Base-by-base conservation (phyloP, 305 asterid species). In the Fraxinus platypoda region DNA sequence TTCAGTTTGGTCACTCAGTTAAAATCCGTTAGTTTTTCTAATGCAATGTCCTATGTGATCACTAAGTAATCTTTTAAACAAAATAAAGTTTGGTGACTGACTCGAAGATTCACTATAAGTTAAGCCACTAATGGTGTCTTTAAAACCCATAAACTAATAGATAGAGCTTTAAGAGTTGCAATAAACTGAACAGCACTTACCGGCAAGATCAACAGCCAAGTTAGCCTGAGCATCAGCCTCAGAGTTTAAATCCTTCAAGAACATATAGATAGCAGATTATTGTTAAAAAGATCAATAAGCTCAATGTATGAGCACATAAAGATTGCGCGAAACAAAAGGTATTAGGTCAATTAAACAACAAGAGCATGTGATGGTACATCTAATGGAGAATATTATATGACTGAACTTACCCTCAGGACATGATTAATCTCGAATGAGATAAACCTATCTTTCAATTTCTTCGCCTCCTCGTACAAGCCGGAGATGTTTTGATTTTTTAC, bases 201-300 rank as follows among this genome's bases (percentile, higher is more conserved):
- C 99, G 59, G 95, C 91, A 82, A 97, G 99, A 25, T 90, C 94
- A n/a, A 90, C 97, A 3, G 92, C 99, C 89, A 96, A 88, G 91
- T 93, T 96, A 76, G 99, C 99, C 86, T 87, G 99, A 82, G 91
- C 91, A 91, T 96, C 99, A 0, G 99, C 99, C 83, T 96, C 99
- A 0, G 97, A 86, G 87, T 96, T 96, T 33, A 90, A 91, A 86
- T 93, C 98, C 99, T 96, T 83, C 26, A 4, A 75, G 68, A 79
- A 83, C 80, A 80, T 52, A 76, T 76, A 74, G 70, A 72, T 23
- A 37, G 33, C 38, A 35, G 8, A 43, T 54, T 76, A 84, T 35
- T 82, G 74, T 68, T 75, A 83, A 38, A 46, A 21, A 79, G 73
- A 30, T 25, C 17, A 26, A 38, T 43, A 43, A 13, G 64, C 59